Evolutionary conservation across 169 alveolate species (phyloP), one percentile per base, ranked within the genome.

Genomic region (Babesia bovis): DNA sequence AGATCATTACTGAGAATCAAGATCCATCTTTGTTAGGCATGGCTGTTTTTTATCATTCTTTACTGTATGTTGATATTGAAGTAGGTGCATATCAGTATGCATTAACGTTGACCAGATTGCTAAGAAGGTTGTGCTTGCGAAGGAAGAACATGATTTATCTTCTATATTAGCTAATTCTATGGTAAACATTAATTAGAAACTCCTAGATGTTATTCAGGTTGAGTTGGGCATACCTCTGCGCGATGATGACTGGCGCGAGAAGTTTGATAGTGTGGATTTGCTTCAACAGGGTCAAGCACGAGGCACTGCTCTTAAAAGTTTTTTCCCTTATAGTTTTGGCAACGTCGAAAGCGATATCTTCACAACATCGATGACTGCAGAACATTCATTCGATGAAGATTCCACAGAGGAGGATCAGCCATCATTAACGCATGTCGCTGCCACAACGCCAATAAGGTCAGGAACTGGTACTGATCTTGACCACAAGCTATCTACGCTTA

Each of bases 271-370:
- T 26, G 17, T 77, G 41, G 40, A 66, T 42, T 35, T 67, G 13
- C 40, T 77, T 47, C 65, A 68, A 2, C 42, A 63, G 35, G 57
- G 42, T 71, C 21, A n/a, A 26, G 15, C 47, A 9, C 33, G 36
- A 35, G 85, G 79, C 7, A 59, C 10, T 15, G 23, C 45, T 7
- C 60, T n/a, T 28, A 28, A 45, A 0, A 17, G 57, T 15, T 77
- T 66, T 52, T 77, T 77, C 82, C 85, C 85, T 17, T 77, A 25
- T 32, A 40, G 52, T 10, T 63, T 66, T 38, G 76, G 76, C 72
- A 63, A 77, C 63, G 66, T 60, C 23, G 65, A 51, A 19, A 52
- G 42, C 25, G 85, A 77, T 72, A 66, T 77, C 45, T 77, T 77
- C 68, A 77, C 58, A 21, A 21, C 50, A 47, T 38, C 66, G 1